These are phyloP conservation scores for Colletotrichum higginsianum DNA, from an alignment of 2,329 filamentous ascomycete genomes.

Conservation along the genomic window DNA sequence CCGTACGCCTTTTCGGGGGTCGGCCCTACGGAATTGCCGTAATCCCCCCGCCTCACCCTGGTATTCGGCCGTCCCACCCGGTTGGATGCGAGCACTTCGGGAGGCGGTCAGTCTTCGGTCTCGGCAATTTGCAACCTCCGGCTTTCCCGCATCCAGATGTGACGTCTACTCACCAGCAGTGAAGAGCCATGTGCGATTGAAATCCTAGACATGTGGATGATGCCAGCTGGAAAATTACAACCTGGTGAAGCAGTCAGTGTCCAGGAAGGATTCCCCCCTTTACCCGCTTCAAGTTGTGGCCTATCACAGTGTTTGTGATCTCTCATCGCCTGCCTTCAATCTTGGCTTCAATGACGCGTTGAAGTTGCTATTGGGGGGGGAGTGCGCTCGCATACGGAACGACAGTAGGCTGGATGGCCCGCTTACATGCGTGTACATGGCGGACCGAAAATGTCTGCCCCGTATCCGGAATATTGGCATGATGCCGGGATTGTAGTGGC, in stretches of 20 bases:
- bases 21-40: not conserved
- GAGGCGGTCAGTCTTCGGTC: not conserved
- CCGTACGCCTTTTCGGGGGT: not conserved
- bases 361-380: not conserved
- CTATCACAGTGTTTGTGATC: too few species aligned
- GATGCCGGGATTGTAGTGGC: not conserved
- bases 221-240: too few species aligned
- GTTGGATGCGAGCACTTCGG: too few species aligned
- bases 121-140: not conserved
- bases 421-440: not conserved
- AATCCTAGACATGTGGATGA: not conserved
- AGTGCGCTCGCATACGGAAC: not conserved
- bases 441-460: not conserved
- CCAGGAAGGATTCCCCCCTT: too few species aligned
- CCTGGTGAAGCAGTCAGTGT: too few species aligned
- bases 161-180: not conserved
- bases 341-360: not conserved
- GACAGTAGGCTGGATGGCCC: not conserved
- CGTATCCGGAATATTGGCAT: not conserved
- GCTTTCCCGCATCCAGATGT: not conserved
- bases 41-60: not conserved
- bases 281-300: too few species aligned
- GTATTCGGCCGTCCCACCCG: not conserved
- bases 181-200: not conserved
- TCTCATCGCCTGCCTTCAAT: not conserved